These are phyloP conservation scores for Lagerstroemia speciosa DNA, from an alignment of 345 rosid species.

Conservation along the genomic window DNA sequence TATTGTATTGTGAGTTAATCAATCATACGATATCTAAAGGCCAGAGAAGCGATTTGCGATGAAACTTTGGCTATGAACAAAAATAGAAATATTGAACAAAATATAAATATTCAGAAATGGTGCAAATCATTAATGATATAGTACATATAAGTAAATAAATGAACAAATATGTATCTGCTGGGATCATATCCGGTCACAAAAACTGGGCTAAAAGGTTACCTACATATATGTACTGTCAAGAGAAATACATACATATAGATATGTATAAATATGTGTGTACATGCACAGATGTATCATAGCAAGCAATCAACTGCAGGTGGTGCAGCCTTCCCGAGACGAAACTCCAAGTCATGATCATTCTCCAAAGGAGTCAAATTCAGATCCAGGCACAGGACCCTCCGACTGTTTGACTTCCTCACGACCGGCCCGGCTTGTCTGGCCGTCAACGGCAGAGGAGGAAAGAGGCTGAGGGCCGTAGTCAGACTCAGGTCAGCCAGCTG, in stretches of 20 bases:
- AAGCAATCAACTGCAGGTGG: constrained; percentile 30
- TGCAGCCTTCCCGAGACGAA: constrained; percentile 24
- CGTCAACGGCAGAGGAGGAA: background rate
- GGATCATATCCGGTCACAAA: background rate
- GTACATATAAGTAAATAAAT: background rate
- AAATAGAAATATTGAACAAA: no score
- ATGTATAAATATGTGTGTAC: background rate
- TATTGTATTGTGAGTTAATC: no score
- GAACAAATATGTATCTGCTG: constrained; percentile 1
- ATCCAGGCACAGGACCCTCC: constrained; percentile 44
- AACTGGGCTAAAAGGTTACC: background rate
- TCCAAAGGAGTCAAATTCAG: constrained; percentile 64
- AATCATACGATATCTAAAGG: no score
- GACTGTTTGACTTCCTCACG: constrained; percentile 37
- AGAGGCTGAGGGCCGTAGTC: background rate
- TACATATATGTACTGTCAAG: background rate
- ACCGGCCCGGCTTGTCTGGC: constrained; percentile 11
- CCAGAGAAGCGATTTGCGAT: no score
- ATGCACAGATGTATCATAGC: constrained; percentile 9
- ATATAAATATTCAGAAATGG: no score
- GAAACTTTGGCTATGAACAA: no score
- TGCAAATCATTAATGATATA: background rate
- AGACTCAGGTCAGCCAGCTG: background rate
- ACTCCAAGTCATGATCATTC: constrained; percentile 51
- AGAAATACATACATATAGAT: background rate